Percentiles rank a stretch among this genome's conserved stretches.
These are phyloP conservation scores for Zasmidium citrigriseum DNA, from an alignment of 2,329 filamentous ascomycete species.

Conservation along the genomic window DNA sequence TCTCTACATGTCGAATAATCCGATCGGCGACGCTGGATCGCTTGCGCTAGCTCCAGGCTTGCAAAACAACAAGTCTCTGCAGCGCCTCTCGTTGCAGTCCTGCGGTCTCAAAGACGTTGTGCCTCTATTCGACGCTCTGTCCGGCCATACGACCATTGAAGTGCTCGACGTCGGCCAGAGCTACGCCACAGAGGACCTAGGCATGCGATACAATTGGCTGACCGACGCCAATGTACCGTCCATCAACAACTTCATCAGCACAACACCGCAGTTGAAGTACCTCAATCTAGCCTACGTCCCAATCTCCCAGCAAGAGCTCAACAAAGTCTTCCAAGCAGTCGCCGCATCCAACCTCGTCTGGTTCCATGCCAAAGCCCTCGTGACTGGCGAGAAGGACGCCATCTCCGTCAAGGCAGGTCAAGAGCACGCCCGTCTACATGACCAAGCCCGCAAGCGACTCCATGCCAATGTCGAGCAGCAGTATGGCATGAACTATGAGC, in stretches of 20 bases:
- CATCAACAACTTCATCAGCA: constrained; percentile 39
- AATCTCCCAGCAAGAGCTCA: constrained; percentile 35
- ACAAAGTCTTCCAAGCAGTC: constrained; percentile 33
- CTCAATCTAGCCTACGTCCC: constrained; percentile 44
- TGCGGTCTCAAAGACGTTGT: constrained; percentile 45
- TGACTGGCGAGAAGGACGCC: constrained; percentile 27
- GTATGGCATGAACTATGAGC: constrained; percentile 29
- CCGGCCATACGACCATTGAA: constrained; percentile 38
- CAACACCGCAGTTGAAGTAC: constrained; percentile 40
- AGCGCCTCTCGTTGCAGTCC: constrained; percentile 44
- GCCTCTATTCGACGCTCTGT: constrained; percentile 41
- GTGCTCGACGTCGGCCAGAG: constrained; percentile 49
- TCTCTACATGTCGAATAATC: constrained; percentile 37
- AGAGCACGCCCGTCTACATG: constrained; percentile 1
- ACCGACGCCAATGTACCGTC: constrained; percentile 40
- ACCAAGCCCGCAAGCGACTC: constrained; percentile 17
- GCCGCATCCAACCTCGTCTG: constrained; percentile 39
- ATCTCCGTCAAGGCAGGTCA: constrained; percentile 27
- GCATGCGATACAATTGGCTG: constrained; percentile 51
- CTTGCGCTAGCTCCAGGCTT: constrained; percentile 30
- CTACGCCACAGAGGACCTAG: constrained; percentile 50
- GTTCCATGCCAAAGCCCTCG: constrained; percentile 41
- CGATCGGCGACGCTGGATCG: constrained; percentile 29
- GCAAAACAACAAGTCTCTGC: constrained; percentile 23
- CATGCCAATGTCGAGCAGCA: constrained; percentile 27